A percentile compares a stretch with the other conserved stretches of the same genome.
phyloP scores from a whole-genome alignment of 192 early-diverging fungal genomes.

The Funneliformis geosporum region DNA sequence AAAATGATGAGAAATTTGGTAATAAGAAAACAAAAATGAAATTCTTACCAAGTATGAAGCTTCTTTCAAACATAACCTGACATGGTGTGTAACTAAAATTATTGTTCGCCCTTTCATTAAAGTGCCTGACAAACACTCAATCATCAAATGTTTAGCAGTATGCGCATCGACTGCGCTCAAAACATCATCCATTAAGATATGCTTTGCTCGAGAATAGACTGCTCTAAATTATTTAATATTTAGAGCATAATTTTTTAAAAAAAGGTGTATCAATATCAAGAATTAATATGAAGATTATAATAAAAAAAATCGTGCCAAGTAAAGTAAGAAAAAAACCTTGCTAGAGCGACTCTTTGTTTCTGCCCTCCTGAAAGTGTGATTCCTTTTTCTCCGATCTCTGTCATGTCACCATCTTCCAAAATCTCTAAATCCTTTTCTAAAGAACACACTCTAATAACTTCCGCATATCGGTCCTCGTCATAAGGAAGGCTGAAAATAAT shows the following conservation, averaged over 20 bases:
- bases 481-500: slow-evolving; percentile 79
- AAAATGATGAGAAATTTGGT: background rate
- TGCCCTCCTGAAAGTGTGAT: slow-evolving; percentile 94
- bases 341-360: slow-evolving; percentile 66
- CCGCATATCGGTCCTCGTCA: slow-evolving; percentile 58
- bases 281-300: slow-evolving; percentile 34
- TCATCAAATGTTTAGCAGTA: slow-evolving; percentile 83
- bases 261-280: slow-evolving; percentile 7
- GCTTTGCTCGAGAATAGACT: slow-evolving; percentile 67
- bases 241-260: background rate
- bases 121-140: slow-evolving; percentile 67
- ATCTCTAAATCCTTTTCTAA: slow-evolving; percentile 83
- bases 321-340: slow-evolving; percentile 72
- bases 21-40: background rate
- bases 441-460: slow-evolving; percentile 78
- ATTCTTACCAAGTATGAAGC: background rate
- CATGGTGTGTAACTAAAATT: slow-evolving; percentile 89
- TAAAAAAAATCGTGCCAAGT: slow-evolving; percentile 35
- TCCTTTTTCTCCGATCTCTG: slow-evolving; percentile 90
- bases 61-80: slow-evolving; percentile 41
- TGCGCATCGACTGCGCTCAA: slow-evolving; percentile 95
- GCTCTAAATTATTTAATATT: slow-evolving; percentile 51
- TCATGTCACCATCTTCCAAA: slow-evolving; percentile 86
- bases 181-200: slow-evolving; percentile 84
- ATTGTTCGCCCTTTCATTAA: slow-evolving; percentile 78